These are phyloP conservation scores for Boletus pseudopeckii DNA, from an alignment of 768 basidiomycete species.

Conservation along the genomic window DNA sequence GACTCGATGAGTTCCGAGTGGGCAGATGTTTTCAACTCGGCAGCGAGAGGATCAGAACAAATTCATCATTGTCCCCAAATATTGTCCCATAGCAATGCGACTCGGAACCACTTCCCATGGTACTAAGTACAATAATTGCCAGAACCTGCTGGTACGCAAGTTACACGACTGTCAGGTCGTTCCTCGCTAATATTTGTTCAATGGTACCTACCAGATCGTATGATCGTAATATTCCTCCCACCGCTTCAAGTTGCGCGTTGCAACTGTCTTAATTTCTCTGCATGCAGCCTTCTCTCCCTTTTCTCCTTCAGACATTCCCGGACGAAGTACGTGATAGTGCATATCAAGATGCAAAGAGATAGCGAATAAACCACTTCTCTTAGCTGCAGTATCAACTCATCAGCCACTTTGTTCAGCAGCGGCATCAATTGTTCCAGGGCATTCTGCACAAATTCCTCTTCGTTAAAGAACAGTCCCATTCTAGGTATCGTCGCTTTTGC, in stretches of 20 bases:
- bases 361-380: not conserved
- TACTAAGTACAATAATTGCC: not conserved
- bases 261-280: slow-evolving; percentile 14
- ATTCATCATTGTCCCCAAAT: not conserved
- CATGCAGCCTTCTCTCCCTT: slow-evolving; percentile 19
- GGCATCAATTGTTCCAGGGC: slow-evolving; percentile 13
- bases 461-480: slow-evolving; percentile 23
- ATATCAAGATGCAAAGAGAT: slow-evolving; percentile 12
- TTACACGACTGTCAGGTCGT: not conserved
- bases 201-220: not conserved
- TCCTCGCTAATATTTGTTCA: not conserved
- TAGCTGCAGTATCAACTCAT: not conserved
- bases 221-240: not conserved
- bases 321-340: slow-evolving; percentile 16
- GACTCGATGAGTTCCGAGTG: too few species aligned
- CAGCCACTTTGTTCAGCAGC: slow-evolving; percentile 1
- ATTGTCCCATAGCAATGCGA: not conserved
- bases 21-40: not conserved
- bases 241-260: not conserved
- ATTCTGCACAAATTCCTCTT: slow-evolving; percentile 9
- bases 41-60: not conserved
- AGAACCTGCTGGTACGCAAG: not conserved
- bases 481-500: not conserved
- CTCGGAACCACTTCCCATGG: not conserved
- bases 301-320: slow-evolving; percentile 16